Base-by-base conservation (phyloP, 768 basidiomycete species). In the Gelatoporia subvermispora region DNA sequence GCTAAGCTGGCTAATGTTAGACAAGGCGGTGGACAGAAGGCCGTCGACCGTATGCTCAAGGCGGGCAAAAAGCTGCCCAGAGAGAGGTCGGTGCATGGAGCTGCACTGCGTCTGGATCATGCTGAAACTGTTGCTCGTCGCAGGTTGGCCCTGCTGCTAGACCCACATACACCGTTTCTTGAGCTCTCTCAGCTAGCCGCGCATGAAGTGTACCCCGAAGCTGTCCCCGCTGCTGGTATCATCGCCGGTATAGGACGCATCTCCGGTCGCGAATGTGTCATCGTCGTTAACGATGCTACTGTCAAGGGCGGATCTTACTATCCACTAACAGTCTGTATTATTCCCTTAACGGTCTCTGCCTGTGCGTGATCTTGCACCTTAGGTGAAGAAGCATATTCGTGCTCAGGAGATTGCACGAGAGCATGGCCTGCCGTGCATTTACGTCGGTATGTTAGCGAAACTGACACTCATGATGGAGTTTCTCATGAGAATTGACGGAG, bases 331-430 rank as follows among this genome's bases (percentile, higher is more conserved):
- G 89, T 82, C 52, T 49, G 73, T 60, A 31, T n/a, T 22, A 22
- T 35, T 35, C 10, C 11, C 8, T 28, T 52, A 13, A 37, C 22
- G 35, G 18, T 44, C 37, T 2, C 8, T 31, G 15, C 20, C 3
- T n/a, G 20, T 37, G 7, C 13, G 13, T 45, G 35, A 37, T 31
- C 34, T 8, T 36, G 34, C 18, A 16, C 11, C 20, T 8, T 48
- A 86, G 79, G 88, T 97, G 57, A 97, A 96, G 81, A 97, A 97
- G 64, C 93, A 97, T 58, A 68, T 97, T 21, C 81, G 93, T 17
- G 94, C 93, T 0, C 93, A 97, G 62, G 91, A 96, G 63, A 84
- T 97, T 52, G 93, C 93, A n/a, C 72, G 83, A 50, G 92, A 95
- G 69, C 88, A 95, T 62, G 77, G 82, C 3, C 68, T 96, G 25